Evolutionary conservation across 345 rosid species (phyloP), one percentile per base, ranked within the genome.

Genomic region (Ailanthus altissimus): DNA sequence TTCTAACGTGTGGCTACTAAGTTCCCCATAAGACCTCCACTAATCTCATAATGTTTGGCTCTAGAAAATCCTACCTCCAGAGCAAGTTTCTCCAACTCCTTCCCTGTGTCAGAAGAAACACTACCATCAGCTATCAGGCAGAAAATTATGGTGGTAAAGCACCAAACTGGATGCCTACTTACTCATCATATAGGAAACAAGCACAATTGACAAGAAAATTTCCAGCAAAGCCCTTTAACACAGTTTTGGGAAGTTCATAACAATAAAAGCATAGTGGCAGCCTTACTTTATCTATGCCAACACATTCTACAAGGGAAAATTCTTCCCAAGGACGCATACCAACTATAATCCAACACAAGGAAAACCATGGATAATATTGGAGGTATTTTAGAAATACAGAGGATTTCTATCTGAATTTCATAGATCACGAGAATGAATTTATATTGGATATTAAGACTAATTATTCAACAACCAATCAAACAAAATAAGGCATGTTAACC

Each of bases 11-110:
- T 85, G 61, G 92, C 92, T 14, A 90, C 96, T 38, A 95, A 86
- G 81, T 86, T 90, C 36, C 94, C 98, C 97, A 95, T 89, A 78
- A 93, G 82, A 72, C 98, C 93, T 74, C 94, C 93, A 26, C 91
- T 79, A 57, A 90, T 86, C 87, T 84, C 96, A 32, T 88, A 93
- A 84, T 89, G 89, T 70, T 60, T 77, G 26, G 94, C 93, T 49
- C 77, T 74, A 57, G 92, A 90, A 88, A 93, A 95, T 74, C 98
- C 94, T 74, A 86, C 85, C 72, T 90, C 88, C 32, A 89, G 54
- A 76, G 97, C 98, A 40, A 89, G 93, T 68, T 82, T 80, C 88
- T 93, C 98, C 79, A 89, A 83, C 84, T 95, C 95, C 83, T 87
- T 81, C 57, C 96, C 98, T 93, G 79, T 54, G 80, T 63, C 43